Evolutionary conservation across 768 basidiomycete species (phyloP), one percentile per base, ranked within the genome.

Genomic region (Collybia sordida): DNA sequence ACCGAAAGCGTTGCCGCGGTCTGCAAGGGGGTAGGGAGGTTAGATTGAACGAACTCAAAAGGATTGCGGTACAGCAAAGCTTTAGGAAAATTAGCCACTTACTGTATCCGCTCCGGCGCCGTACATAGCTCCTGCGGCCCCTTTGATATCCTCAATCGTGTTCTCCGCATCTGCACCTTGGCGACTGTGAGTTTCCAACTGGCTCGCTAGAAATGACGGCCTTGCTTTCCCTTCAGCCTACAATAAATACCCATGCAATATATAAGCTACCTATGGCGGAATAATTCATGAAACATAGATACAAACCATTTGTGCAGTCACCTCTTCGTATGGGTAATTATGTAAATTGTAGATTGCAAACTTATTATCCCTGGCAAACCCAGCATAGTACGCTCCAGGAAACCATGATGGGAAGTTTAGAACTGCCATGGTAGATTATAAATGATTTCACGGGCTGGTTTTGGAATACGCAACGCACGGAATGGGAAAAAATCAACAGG

Each of bases 241-340:
- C 3, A 31, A 11, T 11, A 31, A 7, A 11, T 31, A 4, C 3
- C 31, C 31, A 31, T 31, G 45, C 23, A 22, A 18, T 21, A 14
- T 28, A 24, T 12, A 7, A 36, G 3, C 1, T n/a, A 45, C 15
- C 22, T 8, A 4, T 11, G 3, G 9, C 31, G 6, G n/a, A n/a
- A n/a, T n/a, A 27, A 37, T 12, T 11, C 8, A 5, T 25, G 19
- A 19, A 15, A 3, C 15, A 8, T 6, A 22, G 24, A 27, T 14
- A 34, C 14, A 41, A 31, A 74, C 73, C 62, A 73, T 69, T 37
- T 64, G 62, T 34, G 60, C 46, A 53, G 56, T 53, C 22, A 51
- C 56, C 9, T 45, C 23, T 24, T 53, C 49, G 3, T 53, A 52
- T 3, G 52, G 46, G 31, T 47, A 47, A 12, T 52, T 52, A 27